Evolutionary conservation across 2,329 filamentous ascomycete species (phyloP).

Genomic region (Hansfordia pulvinata): DNA sequence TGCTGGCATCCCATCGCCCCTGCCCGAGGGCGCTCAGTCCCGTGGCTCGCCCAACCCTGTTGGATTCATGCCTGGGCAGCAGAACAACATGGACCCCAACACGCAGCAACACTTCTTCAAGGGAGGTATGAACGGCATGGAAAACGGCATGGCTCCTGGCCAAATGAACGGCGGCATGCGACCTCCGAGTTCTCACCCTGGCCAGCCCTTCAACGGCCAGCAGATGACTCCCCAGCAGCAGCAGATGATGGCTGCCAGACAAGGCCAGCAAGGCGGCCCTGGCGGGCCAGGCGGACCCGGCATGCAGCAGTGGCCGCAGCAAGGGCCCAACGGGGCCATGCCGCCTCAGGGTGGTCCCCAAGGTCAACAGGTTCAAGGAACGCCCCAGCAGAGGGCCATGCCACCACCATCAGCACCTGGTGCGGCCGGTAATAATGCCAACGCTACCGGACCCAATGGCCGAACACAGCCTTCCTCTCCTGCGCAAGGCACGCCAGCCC

Average conservation of each 20-base stretch:
- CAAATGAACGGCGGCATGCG: constrained; percentile 54
- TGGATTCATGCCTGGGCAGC: constrained; percentile 50
- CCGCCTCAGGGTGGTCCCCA: constrained; percentile 30
- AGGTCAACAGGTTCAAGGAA: constrained; percentile 47
- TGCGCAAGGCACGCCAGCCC: constrained; percentile 50
- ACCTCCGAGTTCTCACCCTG: constrained; percentile 55
- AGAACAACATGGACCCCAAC: constrained; percentile 47
- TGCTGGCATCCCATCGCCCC: constrained; percentile 54
- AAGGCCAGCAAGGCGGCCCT: constrained; percentile 16
- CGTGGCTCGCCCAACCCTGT: constrained; percentile 51
- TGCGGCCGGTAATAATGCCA: constrained; percentile 25
- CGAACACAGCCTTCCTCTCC: constrained; percentile 47
- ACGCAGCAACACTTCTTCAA: constrained; percentile 49
- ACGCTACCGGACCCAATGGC: constrained; percentile 11
- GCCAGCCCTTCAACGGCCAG: constrained; percentile 33
- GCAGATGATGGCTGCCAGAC: constrained; percentile 42
- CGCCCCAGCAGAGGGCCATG: constrained; percentile 61
- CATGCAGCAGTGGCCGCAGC: constrained; percentile 36
- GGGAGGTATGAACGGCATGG: constrained; percentile 32
- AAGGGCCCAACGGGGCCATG: constrained; percentile 21
- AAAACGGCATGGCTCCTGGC: constrained; percentile 36
- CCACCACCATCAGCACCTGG: constrained; percentile 50
- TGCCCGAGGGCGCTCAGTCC: constrained; percentile 55
- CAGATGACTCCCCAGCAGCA: constrained; percentile 40
- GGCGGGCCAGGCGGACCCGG: constrained; percentile 29